Evolutionary conservation across 345 rosid genomes (phyloP).

Genomic region (Linum tenue): DNA sequence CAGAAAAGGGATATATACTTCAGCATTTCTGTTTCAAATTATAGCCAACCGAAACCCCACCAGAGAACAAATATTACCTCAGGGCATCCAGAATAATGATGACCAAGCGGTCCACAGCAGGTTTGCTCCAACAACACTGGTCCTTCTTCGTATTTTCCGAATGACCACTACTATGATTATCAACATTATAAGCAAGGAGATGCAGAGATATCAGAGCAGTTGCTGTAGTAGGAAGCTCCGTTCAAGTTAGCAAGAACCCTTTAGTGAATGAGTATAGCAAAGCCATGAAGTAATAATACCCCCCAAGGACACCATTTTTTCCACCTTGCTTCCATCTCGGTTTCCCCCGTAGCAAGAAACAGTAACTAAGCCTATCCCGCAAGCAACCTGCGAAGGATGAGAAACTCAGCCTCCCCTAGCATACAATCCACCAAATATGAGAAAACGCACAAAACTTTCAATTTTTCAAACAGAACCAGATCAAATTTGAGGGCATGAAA

Average conservation of each 20-base stretch:
- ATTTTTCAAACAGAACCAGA: too few relatives aligned
- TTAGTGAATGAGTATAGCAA: constrained; percentile 58
- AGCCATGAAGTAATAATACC: constrained; percentile 38
- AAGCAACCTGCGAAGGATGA: not conserved
- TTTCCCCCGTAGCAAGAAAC: not conserved
- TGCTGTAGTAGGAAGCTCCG: constrained; percentile 73
- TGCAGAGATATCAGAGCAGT: constrained; percentile 49
- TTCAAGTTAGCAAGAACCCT: constrained; percentile 88
- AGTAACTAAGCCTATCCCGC: not conserved
- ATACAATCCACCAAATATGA: not conserved
- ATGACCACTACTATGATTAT: constrained; percentile 1
- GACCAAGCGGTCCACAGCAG: constrained; percentile 56
- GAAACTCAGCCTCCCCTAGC: not conserved
- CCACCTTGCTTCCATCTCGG: constrained; percentile 1
- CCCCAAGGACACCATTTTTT: constrained; percentile 12
- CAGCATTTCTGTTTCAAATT: not conserved
- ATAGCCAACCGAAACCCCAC: not conserved
- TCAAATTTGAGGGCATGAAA: too few relatives aligned
- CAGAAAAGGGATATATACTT: not conserved
- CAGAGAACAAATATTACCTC: constrained; percentile 35
- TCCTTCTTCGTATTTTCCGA: not conserved
- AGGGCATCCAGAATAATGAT: constrained; percentile 82
- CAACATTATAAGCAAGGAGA: constrained; percentile 48
- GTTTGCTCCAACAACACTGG: constrained; percentile 56
- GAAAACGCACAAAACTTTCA: too few relatives aligned